phyloP scores from a whole-genome alignment of 139 green algal genomes.

The Asterochloris sp. region DNA sequence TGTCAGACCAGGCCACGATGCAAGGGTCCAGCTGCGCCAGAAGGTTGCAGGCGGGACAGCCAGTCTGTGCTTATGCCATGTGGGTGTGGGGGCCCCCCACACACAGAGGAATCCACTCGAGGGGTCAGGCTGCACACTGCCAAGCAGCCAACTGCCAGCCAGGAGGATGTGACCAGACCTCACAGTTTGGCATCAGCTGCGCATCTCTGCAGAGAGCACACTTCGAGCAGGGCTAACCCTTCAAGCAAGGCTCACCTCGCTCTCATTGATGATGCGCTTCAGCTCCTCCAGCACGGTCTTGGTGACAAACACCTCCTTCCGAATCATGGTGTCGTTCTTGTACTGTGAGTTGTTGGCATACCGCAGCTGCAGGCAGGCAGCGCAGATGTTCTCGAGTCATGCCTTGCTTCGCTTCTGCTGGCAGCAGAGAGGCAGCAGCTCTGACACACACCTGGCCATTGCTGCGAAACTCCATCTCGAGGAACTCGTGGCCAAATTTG shows the following conservation, averaged over 20 bases:
- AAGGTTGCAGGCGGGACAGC: no score
- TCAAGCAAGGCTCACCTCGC: constrained; percentile 60
- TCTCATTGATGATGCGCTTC: constrained; percentile 87
- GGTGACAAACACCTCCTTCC: constrained; percentile 80
- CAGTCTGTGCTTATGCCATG: no score
- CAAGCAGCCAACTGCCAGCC: not conserved
- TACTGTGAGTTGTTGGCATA: constrained; percentile 99
- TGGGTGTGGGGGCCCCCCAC: no score
- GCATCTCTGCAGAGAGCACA: not conserved
- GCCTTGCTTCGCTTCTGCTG: not conserved
- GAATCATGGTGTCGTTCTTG: constrained; percentile 97
- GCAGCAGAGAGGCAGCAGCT: not conserved
- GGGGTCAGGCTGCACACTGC: not conserved
- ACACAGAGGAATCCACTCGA: no score
- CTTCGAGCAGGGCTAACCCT: not conserved
- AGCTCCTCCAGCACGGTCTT: constrained; percentile 82
- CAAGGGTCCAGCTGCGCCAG: no score
- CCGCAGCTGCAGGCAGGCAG: constrained; percentile 65
- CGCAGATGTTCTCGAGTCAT: not conserved
- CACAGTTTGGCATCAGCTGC: not conserved
- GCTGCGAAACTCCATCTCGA: constrained; percentile 95
- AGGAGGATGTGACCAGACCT: not conserved
- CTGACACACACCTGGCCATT: constrained; percentile 71
- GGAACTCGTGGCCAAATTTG: constrained; percentile 96
- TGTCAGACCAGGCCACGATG: no score